phyloP scores from a whole-genome alignment of 2,329 filamentous ascomycete genomes.

The Penicillium sp. region DNA sequence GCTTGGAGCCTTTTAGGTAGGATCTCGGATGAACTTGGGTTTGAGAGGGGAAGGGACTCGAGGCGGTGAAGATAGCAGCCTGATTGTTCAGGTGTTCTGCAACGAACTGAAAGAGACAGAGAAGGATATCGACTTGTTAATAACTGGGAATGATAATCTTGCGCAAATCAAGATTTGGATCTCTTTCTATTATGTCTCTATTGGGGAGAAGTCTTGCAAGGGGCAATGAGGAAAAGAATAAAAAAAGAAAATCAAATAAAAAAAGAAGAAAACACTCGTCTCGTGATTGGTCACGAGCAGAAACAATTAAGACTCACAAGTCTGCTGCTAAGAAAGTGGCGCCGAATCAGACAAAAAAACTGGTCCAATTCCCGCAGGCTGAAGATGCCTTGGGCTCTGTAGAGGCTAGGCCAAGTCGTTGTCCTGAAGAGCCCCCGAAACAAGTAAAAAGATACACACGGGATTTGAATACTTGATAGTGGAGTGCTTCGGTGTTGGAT shows the following conservation, averaged over 20 bases:
- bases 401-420: constrained; percentile 2
- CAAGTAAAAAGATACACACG: constrained; percentile 5
- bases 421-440: background rate
- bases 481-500: background rate
- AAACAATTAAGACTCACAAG: constrained; percentile 8
- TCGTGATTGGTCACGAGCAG: constrained; percentile 26
- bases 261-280: constrained; percentile 3
- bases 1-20: constrained; percentile 21
- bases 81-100: constrained; percentile 7
- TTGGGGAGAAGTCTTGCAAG: background rate
- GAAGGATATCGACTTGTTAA: background rate
- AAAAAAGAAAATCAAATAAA: background rate
- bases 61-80: constrained; percentile 24
- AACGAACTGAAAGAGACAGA: background rate
- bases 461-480: background rate
- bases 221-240: constrained; percentile 2
- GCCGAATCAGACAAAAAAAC: constrained; percentile 11
- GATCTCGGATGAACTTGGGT: constrained; percentile 23
- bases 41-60: constrained; percentile 26
- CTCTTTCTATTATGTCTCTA: background rate
- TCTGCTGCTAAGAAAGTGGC: constrained; percentile 11
- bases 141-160: background rate
- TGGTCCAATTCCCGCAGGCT: constrained; percentile 8
- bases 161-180: background rate
- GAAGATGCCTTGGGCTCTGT: constrained; percentile 2